These are phyloP conservation scores for Globisporangium yorkense DNA, from an alignment of 352 stramenopile species.

Conservation along the genomic window DNA sequence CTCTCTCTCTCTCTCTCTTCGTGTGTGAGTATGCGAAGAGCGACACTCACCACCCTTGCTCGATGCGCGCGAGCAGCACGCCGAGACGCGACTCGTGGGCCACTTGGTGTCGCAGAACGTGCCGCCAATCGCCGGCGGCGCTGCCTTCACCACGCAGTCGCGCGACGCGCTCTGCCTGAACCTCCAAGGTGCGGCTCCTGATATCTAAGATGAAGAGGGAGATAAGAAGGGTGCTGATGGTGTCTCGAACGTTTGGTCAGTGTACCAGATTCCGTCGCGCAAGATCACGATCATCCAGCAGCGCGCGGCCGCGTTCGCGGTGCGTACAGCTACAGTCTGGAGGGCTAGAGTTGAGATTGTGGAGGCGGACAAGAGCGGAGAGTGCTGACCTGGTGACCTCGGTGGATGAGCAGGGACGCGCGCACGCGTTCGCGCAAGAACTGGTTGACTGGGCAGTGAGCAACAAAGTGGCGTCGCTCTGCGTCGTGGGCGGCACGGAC, in stretches of 20 bases:
- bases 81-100: constrained; percentile 30
- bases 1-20: no score
- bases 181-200: constrained; percentile 41
- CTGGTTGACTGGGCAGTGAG: constrained; percentile 45
- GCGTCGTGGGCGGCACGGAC: constrained; percentile 58
- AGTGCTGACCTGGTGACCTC: background rate
- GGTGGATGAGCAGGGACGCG: constrained; percentile 34
- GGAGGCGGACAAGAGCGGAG: no score
- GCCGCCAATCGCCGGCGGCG: constrained; percentile 50
- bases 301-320: constrained; percentile 41
- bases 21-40: background rate
- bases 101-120: constrained; percentile 58
- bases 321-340: constrained; percentile 11
- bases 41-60: background rate
- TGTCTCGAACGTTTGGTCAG: constrained; percentile 15
- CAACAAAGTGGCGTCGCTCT: constrained; percentile 39
- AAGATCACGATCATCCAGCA: constrained; percentile 78
- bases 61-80: constrained; percentile 14
- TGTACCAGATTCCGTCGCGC: constrained; percentile 54
- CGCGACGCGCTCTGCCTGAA: constrained; percentile 59
- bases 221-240: background rate
- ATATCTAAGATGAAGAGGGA: background rate
- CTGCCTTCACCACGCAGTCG: constrained; percentile 44
- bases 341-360: no score
- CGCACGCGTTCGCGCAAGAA: constrained; percentile 39